Percentiles rank a stretch among this genome's conserved stretches.
phyloP scores from a whole-genome alignment of 2,329 filamentous ascomycete genomes.

The Metarhizium rileyi region DNA sequence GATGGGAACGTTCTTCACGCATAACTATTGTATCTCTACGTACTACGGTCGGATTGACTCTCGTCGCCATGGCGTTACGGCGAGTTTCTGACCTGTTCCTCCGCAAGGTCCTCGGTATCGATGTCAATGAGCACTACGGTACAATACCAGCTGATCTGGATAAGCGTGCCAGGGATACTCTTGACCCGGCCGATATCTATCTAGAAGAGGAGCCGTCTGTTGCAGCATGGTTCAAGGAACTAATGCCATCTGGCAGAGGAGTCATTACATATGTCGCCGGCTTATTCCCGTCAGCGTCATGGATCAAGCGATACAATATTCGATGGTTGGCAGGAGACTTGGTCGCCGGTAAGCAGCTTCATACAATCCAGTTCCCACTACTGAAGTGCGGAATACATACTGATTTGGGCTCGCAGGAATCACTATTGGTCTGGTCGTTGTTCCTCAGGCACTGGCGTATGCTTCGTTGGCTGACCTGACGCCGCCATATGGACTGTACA shows the following conservation, averaged over 20 bases:
- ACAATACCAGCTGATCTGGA: conserved; percentile 17
- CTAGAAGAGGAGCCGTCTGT: conserved; percentile 60
- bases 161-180: conserved; percentile 14
- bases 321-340: conserved; percentile 66
- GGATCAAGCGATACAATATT: conserved; percentile 62
- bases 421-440: conserved; percentile 57
- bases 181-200: conserved; percentile 21
- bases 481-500: conserved; percentile 66
- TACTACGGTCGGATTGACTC: background rate
- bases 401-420: conserved; percentile 15
- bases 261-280: conserved; percentile 38
- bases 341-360: conserved; percentile 48
- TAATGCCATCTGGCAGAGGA: conserved; percentile 39
- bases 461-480: conserved; percentile 59
- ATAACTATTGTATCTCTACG: background rate
- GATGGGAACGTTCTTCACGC: background rate
- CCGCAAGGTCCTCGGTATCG: conserved; percentile 21
- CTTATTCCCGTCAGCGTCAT: conserved; percentile 56
- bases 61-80: conserved; percentile 1
- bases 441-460: conserved; percentile 75
- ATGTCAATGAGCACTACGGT: conserved; percentile 19
- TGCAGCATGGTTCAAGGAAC: conserved; percentile 48
- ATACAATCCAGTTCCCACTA: background rate
- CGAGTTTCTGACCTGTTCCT: conserved; percentile 13
- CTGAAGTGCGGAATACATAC: background rate